phyloP scores from a whole-genome alignment of 257 asterid species.

The Hygrophila difformis region DNA sequence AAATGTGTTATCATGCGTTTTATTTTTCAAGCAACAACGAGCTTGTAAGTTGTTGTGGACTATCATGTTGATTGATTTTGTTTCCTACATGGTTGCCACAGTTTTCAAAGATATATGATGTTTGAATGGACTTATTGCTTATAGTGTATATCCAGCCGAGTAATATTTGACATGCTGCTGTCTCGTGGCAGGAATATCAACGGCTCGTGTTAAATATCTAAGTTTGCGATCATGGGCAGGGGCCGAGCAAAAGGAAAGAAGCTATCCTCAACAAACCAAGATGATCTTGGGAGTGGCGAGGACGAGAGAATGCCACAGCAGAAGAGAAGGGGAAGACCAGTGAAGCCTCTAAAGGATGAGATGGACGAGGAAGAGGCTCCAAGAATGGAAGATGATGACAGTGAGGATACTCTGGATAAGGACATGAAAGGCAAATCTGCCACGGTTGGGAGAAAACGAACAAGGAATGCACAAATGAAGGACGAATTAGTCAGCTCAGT shows the following conservation, averaged over 20 bases:
- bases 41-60: too few species aligned
- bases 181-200: too few species aligned
- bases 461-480: constrained; percentile 17
- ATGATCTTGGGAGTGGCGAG: constrained; percentile 37
- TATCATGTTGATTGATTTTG: too few species aligned
- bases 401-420: constrained; percentile 23
- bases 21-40: too few species aligned
- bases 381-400: constrained; percentile 27
- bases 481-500: constrained; percentile 20
- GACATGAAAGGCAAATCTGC: constrained; percentile 17
- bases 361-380: constrained; percentile 29
- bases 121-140: too few species aligned
- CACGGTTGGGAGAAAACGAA: constrained; percentile 27
- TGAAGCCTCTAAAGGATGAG: constrained; percentile 32
- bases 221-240: constrained; percentile 42
- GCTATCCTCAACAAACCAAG: constrained; percentile 22
- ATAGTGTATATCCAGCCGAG: too few species aligned
- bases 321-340: constrained; percentile 52
- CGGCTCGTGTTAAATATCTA: too few species aligned
- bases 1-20: too few species aligned
- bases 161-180: too few species aligned
- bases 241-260: constrained; percentile 40
- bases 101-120: too few species aligned
- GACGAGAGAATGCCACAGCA: constrained; percentile 41
- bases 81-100: too few species aligned